Evolutionary conservation across 768 basidiomycete genomes (phyloP), one percentile per base, ranked within the genome.

Genomic region (Gymnopilus junonius): DNA sequence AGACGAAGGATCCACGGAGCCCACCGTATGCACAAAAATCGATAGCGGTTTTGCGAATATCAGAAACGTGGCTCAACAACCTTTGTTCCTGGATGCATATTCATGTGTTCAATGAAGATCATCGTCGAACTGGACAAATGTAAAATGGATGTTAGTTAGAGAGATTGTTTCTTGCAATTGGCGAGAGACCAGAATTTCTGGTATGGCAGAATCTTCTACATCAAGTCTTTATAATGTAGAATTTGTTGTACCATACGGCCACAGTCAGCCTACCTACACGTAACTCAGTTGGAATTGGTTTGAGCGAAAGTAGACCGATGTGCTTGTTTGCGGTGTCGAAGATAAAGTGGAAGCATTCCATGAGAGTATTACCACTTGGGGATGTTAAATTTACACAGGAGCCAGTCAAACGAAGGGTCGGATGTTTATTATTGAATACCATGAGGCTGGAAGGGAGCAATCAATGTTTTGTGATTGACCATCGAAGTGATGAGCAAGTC

Each of bases 261-360:
- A 25, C 25, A 48, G 27, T 7, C 15, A 15, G 17, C 17, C 25
- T 27, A 48, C 8, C 12, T 48, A 48, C 15, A 12, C 14, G 6
- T 48, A 48, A 48, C 7, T 75, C 74, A 81, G 64, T 81, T 82
- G 31, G 66, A 71, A 6, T 74, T 83, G 2, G 86, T 79, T 12
- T 68, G 62, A 0, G 88, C 88, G 73, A 77, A 84, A 7, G 76
- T 57, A 89, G 77, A 20, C 88, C 87, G 59, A 89, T 79, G 10
- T 77, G 84, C 50, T 71, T 74, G 76, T 86, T 85, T 37, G 79
- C 71, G 51, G 87, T 87, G 69, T 91, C 89, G 68, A 76, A 89
- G 31, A 88, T 87, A 31, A 83, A 79, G 76, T 89, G 89, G 82
- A 86, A 90, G n/a, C 89, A 85, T 73, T 81, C 78, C 40, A 77